Evolutionary conservation across 768 basidiomycete genomes (phyloP), one percentile per base, ranked within the genome.

Genomic region (Heimioporus sp.): DNA sequence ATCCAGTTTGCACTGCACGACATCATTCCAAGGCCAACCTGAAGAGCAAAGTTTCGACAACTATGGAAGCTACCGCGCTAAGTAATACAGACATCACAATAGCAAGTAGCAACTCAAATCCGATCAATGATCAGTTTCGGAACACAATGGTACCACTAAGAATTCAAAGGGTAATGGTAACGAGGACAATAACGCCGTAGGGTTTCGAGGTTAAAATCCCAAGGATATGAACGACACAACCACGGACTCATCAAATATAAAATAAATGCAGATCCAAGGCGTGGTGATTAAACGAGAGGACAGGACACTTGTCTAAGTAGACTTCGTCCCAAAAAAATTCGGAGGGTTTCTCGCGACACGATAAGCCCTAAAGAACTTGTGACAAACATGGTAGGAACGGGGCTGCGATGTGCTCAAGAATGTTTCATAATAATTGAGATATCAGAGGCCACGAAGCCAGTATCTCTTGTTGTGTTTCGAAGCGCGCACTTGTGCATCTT

Each of bases 241-340:
- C 24, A 51, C 49, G n/a, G 50, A 47, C 32, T 47, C 51, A 48
- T 58, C 57, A 59, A 59, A 57, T 64, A 55, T 31, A 12, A 35
- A 48, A 54, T 65, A 59, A 64, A 52, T 55, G 69, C 61, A 65
- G 49, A 53, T 57, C 49, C 56, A 46, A 43, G 46, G 51, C 43
- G 34, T 57, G 44, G 46, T 50, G 46, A 62, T 69, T 54, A 67
- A 69, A 69, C 43, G 69, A 71, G 57, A 37, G 67, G 59, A 69
- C 59, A 43, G 69, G 61, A 58, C 40, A 31, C 35, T 50, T 28
- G 64, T 58, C 61, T 54, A 51, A 45, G 41, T 46, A 51, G 66
- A 70, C 58, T 21, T 44, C 31, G 51, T 65, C 49, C 64, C 66
- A 52, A 53, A 47, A 7, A 47, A 31, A 37, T 5, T 38, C 16